A percentile compares a stretch with the other conserved stretches of the same genome.
phyloP scores from a whole-genome alignment of 2,329 filamentous ascomycete genomes.

The Penicillium corylophilum region DNA sequence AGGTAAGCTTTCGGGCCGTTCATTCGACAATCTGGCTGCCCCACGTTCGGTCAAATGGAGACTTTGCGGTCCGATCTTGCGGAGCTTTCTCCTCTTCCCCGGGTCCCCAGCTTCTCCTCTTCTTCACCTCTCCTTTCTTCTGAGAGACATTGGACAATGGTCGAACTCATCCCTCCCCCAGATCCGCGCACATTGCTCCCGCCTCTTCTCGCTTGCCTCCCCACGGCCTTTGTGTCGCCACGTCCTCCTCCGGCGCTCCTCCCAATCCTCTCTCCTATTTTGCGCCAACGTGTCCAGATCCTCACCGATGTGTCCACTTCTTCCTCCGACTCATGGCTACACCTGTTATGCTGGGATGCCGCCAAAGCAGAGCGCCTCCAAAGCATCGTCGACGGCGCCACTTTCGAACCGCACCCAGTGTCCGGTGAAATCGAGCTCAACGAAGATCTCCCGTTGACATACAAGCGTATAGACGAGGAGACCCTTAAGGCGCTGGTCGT shows the following conservation, averaged over 20 bases:
- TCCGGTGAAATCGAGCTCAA: conserved; percentile 65
- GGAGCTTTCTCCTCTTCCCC: not conserved
- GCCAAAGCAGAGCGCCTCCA: conserved; percentile 54
- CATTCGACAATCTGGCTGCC: not conserved
- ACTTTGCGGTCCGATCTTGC: not conserved
- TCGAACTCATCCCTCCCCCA: conserved; percentile 56
- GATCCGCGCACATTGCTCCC: conserved; percentile 58
- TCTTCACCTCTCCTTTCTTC: not conserved
- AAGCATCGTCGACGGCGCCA: conserved; percentile 52
- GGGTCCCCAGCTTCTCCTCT: not conserved
- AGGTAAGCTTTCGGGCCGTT: not conserved
- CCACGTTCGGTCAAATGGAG: not conserved
- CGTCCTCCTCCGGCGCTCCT: conserved; percentile 61
- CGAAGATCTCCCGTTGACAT: conserved; percentile 55
- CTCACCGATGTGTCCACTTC: conserved; percentile 49
- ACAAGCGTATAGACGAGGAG: conserved; percentile 61
- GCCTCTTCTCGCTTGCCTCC: conserved; percentile 63
- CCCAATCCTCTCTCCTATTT: conserved; percentile 61
- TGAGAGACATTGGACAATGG: conserved; percentile 40
- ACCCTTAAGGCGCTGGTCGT: conserved; percentile 58
- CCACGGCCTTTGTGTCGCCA: conserved; percentile 59
- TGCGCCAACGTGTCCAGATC: conserved; percentile 61
- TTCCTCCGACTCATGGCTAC: conserved; percentile 56
- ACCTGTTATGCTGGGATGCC: conserved; percentile 59
- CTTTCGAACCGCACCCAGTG: conserved; percentile 62